Evolutionary conservation across 192 early-diverging fungal genomes (phyloP), one percentile per base, ranked within the genome.

Genomic region (Lunasporangiospora selenospora): DNA sequence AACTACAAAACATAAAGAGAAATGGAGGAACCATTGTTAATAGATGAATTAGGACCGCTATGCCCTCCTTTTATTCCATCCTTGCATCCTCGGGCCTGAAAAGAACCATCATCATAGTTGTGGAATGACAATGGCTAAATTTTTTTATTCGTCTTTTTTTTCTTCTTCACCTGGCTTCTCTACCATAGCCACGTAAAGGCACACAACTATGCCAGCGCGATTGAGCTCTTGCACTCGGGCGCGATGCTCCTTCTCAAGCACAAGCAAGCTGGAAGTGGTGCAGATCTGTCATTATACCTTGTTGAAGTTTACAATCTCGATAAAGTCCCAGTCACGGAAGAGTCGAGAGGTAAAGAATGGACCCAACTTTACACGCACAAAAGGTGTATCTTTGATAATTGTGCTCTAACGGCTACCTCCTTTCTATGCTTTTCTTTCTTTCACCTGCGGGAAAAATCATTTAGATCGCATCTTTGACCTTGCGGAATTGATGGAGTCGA

Each of bases 241-340:
- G 88, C 91, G 3, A 61, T 87, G 15, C 84, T 86, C 24, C 85
- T 98, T 48, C 77, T 92, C 54, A 80, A 89, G 57, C 87, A 92
- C 75, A 81, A 90, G 58, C 95, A 98, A 70, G 79, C 79, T 49
- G 92, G 90, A 38, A 89, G 87, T 44, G 96, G 93, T 13, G 78
- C 86, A 11, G 96, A 98, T 77, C 79, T 98, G 36, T 80, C 87
- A 16, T 69, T 88, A 38, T 90, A 93, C 34, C 84, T 98, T 78
- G 65, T 97, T 43, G 91, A 93, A 44, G 86, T 94, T 27, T 96
- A 91, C 65, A 86, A 87, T 6, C 78, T 85, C 24, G 84, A 86
- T 34, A 75, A 82, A 42, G 55, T 93, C 21, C 77, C 84, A 2
- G 90, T 98, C 24, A 84, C 81, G 18, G 88, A 88, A 26, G 87